phyloP scores from a whole-genome alignment of 371 early-diverging fungal species.

The Lichtheimia hyalospora region DNA sequence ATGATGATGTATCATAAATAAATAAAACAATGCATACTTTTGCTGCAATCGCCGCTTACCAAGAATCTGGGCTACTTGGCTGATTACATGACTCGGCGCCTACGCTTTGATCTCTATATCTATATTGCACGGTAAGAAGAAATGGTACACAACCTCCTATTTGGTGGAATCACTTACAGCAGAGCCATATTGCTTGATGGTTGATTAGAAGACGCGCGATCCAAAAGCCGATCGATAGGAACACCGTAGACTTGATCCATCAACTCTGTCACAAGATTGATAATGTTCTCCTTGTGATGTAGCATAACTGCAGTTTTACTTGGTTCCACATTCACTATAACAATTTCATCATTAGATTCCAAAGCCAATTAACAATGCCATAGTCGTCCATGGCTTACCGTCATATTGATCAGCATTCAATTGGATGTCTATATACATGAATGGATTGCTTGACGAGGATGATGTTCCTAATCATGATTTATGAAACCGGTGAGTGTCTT shows the following conservation, averaged over 20 bases:
- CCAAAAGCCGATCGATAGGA: conserved; percentile 11
- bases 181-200: too few species aligned
- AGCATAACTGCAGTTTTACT: conserved; percentile 35
- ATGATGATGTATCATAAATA: neutral
- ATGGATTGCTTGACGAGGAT: conserved; percentile 26
- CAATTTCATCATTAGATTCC: neutral
- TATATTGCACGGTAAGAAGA: neutral
- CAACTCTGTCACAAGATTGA: conserved; percentile 18
- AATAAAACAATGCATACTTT: neutral
- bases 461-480: neutral
- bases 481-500: too few species aligned
- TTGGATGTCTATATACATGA: conserved; percentile 36
- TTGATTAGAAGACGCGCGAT: neutral
- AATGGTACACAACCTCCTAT: neutral
- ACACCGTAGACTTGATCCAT: conserved; percentile 21
- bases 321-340: conserved; percentile 46
- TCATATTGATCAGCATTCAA: conserved; percentile 30
- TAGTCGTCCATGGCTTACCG: conserved; percentile 21
- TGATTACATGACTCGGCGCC: neutral
- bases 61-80: neutral
- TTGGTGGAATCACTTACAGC: neutral
- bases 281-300: conserved; percentile 27
- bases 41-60: neutral
- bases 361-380: neutral
- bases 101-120: neutral